Conservation (phyloP, 2,329 filamentous ascomycete species). For the Fusarium ramigenum region DNA sequence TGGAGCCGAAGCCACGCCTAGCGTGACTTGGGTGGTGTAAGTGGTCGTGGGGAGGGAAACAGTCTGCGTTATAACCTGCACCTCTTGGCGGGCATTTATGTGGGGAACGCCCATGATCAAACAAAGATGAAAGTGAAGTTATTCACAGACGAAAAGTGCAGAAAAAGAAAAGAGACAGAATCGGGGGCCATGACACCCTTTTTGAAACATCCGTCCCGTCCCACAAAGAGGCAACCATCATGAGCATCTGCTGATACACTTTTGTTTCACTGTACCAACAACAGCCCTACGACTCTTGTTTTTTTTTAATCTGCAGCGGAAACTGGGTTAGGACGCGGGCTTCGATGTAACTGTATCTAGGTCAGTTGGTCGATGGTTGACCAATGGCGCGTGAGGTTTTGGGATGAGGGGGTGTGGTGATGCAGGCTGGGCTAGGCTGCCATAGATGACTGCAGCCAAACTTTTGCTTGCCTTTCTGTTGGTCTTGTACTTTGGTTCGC, state of each 20-base stretch:
- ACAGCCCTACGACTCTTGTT: neutral
- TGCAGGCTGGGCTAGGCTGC: constrained; percentile 38
- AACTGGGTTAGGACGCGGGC: constrained; percentile 9
- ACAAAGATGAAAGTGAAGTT: constrained; percentile 25
- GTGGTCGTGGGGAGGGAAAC: constrained; percentile 48
- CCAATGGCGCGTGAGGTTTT: constrained; percentile 23
- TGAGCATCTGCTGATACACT: constrained; percentile 36
- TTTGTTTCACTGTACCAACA: constrained; percentile 3
- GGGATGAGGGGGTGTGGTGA: constrained; percentile 27
- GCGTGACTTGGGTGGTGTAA: constrained; percentile 49
- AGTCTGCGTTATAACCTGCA: constrained; percentile 50
- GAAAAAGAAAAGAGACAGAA: neutral
- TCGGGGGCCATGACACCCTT: constrained; percentile 22
- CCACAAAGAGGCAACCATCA: constrained; percentile 34
- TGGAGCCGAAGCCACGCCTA: constrained; percentile 30
- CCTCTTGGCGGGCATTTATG: constrained; percentile 39
- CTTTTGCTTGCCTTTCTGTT: constrained; percentile 19
- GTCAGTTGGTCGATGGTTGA: constrained; percentile 20
- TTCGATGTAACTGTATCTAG: constrained; percentile 28
- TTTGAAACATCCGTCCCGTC: constrained; percentile 31
- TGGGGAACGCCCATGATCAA: constrained; percentile 20
- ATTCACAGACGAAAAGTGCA: constrained; percentile 33
- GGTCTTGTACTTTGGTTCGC: constrained; percentile 17
- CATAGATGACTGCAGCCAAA: constrained; percentile 22
- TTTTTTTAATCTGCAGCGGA: constrained; percentile 1